Evolutionary conservation across 345 rosid species (phyloP), one percentile per base, ranked within the genome.

Genomic region (Erysimum cheiranthoides): DNA sequence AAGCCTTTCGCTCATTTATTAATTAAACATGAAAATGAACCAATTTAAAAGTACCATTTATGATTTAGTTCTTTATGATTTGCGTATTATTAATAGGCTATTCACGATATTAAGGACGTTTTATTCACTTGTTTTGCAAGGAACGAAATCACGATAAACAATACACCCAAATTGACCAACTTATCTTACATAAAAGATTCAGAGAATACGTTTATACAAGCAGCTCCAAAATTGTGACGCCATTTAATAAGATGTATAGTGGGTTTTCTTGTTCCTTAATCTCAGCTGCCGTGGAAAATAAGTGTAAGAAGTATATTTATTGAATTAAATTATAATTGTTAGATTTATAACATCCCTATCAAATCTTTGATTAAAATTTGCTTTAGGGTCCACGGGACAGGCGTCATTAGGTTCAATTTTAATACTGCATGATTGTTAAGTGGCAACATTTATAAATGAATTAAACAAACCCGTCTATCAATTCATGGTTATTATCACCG

Each of bases 221-320:
- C 79, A 75, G 61, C 51, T 73, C 80, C 79, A 59, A 71, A 25
- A 61, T 40, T 66, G 70, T 83, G 89, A 83, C 78, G 84, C 66
- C 80, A 73, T 36, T 71, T 12, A 30, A 46, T 47, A 36, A 67
- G 61, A 47, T 54, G 46, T 50, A 43, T 63, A 50, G 77, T 61
- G 68, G 73, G 63, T 18, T 66, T 72, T 72, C 71, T 70, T 78
- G 68, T 78, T 78, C 77, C 77, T 31, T 40, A 66, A 72, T 78
- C 81, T 72, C 63, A 78, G 77, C 81, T 78, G 81, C 81, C 81
- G 73, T 71, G 53, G 77, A 78, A 78, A 78, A 71, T 39, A 47
- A 71, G 67, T 65, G 66, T 77, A 36, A 39, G 5, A 25, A 11
- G 61, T 21, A 65, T 12, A 42, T 59, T 59, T 16, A 50, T 52